Base-by-base conservation (phyloP, 441 rosid genomes). In the Gossypium laxum region DNA sequence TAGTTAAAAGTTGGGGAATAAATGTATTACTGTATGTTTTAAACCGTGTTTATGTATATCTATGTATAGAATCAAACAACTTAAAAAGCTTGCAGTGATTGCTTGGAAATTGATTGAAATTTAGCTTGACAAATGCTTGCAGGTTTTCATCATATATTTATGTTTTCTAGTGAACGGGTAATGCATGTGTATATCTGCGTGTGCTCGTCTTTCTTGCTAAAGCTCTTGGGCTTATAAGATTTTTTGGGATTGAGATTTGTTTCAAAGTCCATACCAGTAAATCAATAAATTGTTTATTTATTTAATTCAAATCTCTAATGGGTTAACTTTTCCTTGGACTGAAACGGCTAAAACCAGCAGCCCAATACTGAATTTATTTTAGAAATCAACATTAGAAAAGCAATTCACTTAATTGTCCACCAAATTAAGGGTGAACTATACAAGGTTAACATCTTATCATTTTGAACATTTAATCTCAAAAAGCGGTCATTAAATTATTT, bases 31-130 rank as follows among this genome's bases (percentile, higher is more conserved):
- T 22, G 34, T 57, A 57, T 57, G 60, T 55, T 24, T 56, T 22
- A 57, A 11, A 57, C 34, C 12, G 6, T 55, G 59, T 8, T 55
- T 8, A 19, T 55, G 60, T 55, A 12, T 57, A 57, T 57, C 8
- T 57, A 57, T 57, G 61, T 57, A 57, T 57, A 57, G 61, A 57
- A 57, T 24, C 15, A 57, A 57, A 57, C 26, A 57, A 24, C 61
- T 11, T 22, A 45, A 7, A 55, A 55, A 55, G 60, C 60, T 24
- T 22, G 61, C 17, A 22, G 61, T 22, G 32, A 10, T 57, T 57
- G 61, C 15, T 57, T 57, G 32, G 15, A 56, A 56, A 56, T 56
- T 56, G 32, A 56, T 22, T 57, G 61, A 57, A 57, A 57, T 24
- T 57, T 34, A 34, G 43, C 43, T 34, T 55, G 28, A 21, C 30